Evolutionary conservation across 192 early-diverging fungal species (phyloP).

Genomic region (Geranomyces variabilis): DNA sequence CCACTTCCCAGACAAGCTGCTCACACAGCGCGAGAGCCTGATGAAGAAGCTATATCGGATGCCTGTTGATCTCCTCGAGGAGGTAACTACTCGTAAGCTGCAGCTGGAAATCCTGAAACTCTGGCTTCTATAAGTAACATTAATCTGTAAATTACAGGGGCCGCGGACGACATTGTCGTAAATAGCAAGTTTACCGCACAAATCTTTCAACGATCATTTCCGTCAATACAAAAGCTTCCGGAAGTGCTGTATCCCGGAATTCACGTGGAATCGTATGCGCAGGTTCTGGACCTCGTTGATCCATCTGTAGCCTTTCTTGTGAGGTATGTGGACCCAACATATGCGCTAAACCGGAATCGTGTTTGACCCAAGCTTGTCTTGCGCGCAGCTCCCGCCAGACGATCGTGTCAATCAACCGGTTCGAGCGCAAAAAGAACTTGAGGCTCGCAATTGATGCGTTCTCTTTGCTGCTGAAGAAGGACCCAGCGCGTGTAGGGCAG

Average conservation of each 20-base stretch:
- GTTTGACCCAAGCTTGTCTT: neutral
- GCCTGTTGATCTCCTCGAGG: slow-evolving; percentile 84
- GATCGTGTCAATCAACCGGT: slow-evolving; percentile 92
- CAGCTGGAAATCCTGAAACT: neutral
- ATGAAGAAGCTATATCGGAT: slow-evolving; percentile 74
- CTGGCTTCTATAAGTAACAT: neutral
- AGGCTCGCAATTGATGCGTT: slow-evolving; percentile 78
- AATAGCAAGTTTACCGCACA: slow-evolving; percentile 87
- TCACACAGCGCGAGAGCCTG: slow-evolving; percentile 63
- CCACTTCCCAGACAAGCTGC: slow-evolving; percentile 91
- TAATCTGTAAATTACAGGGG: slow-evolving; percentile 45
- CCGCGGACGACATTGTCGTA: slow-evolving; percentile 89
- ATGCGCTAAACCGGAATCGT: neutral
- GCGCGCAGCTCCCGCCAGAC: slow-evolving; percentile 5
- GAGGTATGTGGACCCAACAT: slow-evolving; percentile 27
- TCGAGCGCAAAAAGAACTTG: slow-evolving; percentile 93
- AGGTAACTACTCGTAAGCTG: slow-evolving; percentile 73
- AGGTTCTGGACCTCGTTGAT: slow-evolving; percentile 55
- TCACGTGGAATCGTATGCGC: slow-evolving; percentile 72
- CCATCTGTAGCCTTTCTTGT: slow-evolving; percentile 57
- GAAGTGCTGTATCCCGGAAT: slow-evolving; percentile 86
- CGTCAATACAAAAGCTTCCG: slow-evolving; percentile 60
- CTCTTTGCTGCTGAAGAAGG: slow-evolving; percentile 46
- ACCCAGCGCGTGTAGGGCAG: slow-evolving; percentile 35
- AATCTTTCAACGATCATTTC: slow-evolving; percentile 75